Evolutionary conservation across 192 early-diverging fungal genomes (phyloP).

Genomic region (Endogone sp.): DNA sequence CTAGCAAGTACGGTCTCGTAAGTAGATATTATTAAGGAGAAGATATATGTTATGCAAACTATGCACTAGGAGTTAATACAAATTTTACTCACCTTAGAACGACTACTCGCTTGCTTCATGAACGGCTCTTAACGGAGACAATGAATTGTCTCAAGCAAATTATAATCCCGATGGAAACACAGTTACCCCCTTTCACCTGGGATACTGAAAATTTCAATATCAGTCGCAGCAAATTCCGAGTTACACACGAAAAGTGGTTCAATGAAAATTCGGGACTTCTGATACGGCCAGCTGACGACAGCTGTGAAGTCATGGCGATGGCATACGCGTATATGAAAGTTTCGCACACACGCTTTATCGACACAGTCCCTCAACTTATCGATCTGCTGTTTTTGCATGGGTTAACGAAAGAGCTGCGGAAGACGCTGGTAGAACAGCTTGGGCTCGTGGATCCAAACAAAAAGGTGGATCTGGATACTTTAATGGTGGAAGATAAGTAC

Average conservation of each 20-base stretch:
- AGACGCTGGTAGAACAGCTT: not conserved
- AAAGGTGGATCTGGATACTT: not conserved
- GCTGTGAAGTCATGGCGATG: not conserved
- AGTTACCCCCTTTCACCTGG: not conserved
- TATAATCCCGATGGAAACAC: not conserved
- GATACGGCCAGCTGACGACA: not conserved
- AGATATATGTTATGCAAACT: too few species aligned
- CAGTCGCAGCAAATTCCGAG: not conserved
- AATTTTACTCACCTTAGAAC: too few species aligned
- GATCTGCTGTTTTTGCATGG: not conserved
- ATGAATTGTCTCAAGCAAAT: not conserved
- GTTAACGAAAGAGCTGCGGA: not conserved
- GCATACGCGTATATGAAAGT: not conserved
- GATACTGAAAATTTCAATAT: not conserved
- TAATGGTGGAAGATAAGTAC: not conserved
- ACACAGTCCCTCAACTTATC: not conserved
- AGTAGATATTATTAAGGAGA: too few species aligned
- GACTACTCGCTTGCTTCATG: not conserved
- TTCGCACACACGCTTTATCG: not conserved
- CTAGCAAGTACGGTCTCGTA: not conserved
- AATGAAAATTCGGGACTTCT: too few species aligned
- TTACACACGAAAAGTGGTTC: too few species aligned
- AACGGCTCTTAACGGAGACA: not conserved
- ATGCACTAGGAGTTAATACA: too few species aligned
- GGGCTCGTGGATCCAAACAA: not conserved